Conservation (phyloP, 768 basidiomycete species). For the Panaeolus papilionaceus region DNA sequence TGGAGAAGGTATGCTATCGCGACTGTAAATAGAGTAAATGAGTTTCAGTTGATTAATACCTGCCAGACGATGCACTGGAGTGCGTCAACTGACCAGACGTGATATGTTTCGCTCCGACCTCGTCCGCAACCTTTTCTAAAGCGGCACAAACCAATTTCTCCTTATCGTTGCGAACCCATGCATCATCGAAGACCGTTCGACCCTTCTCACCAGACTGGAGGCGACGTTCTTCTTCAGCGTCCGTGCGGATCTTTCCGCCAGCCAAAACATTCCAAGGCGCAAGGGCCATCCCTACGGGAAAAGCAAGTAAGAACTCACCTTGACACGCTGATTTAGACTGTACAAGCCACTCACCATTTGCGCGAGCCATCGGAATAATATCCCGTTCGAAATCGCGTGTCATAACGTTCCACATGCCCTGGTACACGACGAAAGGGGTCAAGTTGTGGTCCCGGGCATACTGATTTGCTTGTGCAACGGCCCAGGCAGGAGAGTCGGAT, state of each 20-base stretch:
- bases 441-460: conserved; percentile 55
- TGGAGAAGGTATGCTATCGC: conserved; percentile 61
- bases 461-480: conserved; percentile 51
- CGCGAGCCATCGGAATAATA: conserved; percentile 50
- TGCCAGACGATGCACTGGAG: conserved; percentile 19
- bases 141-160: conserved; percentile 48
- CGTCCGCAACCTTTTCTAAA: conserved; percentile 54
- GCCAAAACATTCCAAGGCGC: conserved; percentile 38
- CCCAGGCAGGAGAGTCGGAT: conserved; percentile 52
- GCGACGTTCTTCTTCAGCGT: conserved; percentile 43
- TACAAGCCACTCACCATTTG: conserved; percentile 37
- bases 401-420: conserved; percentile 49
- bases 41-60: neutral
- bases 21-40: conserved; percentile 32
- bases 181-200: conserved; percentile 30
- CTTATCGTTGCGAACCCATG: conserved; percentile 53
- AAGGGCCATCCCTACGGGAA: conserved; percentile 41
- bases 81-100: conserved; percentile 44
- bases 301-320: neutral
- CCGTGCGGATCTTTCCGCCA: conserved; percentile 54
- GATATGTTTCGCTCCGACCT: conserved; percentile 53
- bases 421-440: conserved; percentile 59
- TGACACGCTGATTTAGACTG: neutral
- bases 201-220: conserved; percentile 42
- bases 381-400: conserved; percentile 56